These are phyloP conservation scores for Micromonas commoda DNA, from an alignment of 139 green algal genomes.

Conservation along the genomic window DNA sequence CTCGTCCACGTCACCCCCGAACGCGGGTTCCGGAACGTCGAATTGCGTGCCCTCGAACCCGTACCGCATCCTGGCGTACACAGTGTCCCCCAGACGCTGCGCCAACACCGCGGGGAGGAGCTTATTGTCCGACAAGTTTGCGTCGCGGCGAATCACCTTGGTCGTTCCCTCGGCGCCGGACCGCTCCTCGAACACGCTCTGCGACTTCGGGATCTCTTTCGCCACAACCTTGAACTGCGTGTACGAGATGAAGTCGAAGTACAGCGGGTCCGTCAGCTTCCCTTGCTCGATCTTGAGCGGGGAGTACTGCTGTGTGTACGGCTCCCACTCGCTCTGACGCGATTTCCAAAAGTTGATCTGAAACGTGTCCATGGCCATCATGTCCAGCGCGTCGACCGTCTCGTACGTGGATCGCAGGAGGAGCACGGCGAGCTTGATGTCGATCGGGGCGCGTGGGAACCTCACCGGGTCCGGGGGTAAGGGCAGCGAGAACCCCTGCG, in stretches of 20 bases:
- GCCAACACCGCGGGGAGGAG: slow-evolving; percentile 45
- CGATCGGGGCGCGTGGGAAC: slow-evolving; percentile 37
- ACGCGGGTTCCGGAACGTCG: neutral
- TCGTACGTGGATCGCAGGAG: slow-evolving; percentile 73
- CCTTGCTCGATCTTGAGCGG: slow-evolving; percentile 54
- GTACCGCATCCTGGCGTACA: slow-evolving; percentile 54
- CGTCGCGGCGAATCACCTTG: slow-evolving; percentile 43
- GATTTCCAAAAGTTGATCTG: slow-evolving; percentile 45
- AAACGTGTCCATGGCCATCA: slow-evolving; percentile 65
- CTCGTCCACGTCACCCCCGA: neutral
- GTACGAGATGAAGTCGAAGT: slow-evolving; percentile 87
- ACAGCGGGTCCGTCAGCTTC: slow-evolving; percentile 58
- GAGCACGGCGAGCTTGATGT: slow-evolving; percentile 72
- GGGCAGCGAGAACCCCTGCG: neutral
- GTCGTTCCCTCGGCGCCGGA: slow-evolving; percentile 21
- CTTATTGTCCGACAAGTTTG: slow-evolving; percentile 45
- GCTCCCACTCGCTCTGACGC: slow-evolving; percentile 59
- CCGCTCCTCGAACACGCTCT: slow-evolving; percentile 52
- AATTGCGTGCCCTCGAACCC: slow-evolving; percentile 48
- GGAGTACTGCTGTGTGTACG: slow-evolving; percentile 59
- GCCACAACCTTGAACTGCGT: slow-evolving; percentile 58
- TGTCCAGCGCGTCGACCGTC: slow-evolving; percentile 67
- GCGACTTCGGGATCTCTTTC: slow-evolving; percentile 43
- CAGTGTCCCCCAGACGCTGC: slow-evolving; percentile 42
- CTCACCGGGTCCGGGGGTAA: slow-evolving; percentile 33